Conservation (phyloP, 2,329 filamentous ascomycete genomes). For the Fusarium coffeatum region DNA sequence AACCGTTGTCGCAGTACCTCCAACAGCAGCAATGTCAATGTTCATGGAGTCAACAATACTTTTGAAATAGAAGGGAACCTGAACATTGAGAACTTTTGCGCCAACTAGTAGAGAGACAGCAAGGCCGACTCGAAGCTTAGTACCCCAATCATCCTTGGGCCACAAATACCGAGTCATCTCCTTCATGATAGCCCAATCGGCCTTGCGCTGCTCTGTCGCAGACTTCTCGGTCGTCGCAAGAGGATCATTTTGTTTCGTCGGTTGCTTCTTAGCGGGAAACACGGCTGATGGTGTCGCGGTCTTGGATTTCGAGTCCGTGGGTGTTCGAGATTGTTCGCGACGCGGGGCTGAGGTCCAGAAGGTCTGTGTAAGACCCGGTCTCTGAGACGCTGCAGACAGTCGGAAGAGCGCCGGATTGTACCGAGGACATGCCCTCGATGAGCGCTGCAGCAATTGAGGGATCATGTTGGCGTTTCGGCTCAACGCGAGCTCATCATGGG, state of each 20-base stretch:
- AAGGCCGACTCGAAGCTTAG: constrained; percentile 84
- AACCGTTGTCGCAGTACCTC: constrained; percentile 89
- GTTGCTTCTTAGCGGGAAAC: constrained; percentile 35
- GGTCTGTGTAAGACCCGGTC: constrained; percentile 43
- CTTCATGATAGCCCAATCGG: constrained; percentile 98
- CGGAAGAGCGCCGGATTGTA: constrained; percentile 47
- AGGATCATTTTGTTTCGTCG: constrained; percentile 46
- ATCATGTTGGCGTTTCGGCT: constrained; percentile 51
- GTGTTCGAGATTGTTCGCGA: constrained; percentile 44
- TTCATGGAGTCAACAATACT: constrained; percentile 98
- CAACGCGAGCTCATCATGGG: constrained; percentile 46
- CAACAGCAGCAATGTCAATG: constrained; percentile 85
- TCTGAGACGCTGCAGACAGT: constrained; percentile 46
- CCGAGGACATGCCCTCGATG: constrained; percentile 49
- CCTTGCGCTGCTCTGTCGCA: constrained; percentile 90
- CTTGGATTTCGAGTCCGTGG: constrained; percentile 36
- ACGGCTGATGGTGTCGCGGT: constrained; percentile 37
- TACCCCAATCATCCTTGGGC: constrained; percentile 82
- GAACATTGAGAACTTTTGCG: constrained; percentile 95
- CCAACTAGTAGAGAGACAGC: constrained; percentile 87
- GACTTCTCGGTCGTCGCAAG: constrained; percentile 58
- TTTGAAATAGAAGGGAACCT: constrained; percentile 99
- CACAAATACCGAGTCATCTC: constrained; percentile 97
- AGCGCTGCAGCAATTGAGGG: constrained; percentile 51
- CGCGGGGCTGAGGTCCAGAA: constrained; percentile 50